phyloP scores from a whole-genome alignment of 495 filamentous ascomycete species.

The Symbiotaphrina buchneri region DNA sequence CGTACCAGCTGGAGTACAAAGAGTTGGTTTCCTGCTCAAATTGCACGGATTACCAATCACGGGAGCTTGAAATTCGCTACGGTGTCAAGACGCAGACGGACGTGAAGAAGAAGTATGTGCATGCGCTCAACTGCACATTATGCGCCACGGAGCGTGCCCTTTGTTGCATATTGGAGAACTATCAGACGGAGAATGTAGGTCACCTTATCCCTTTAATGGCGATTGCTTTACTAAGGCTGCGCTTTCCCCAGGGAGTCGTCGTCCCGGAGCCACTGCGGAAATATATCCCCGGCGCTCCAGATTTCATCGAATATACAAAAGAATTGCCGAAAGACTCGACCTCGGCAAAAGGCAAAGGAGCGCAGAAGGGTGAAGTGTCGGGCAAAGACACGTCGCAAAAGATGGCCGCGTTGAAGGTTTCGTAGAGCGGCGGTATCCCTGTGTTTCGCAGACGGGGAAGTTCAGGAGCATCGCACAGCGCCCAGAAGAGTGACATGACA shows the following conservation, averaged over 20 bases:
- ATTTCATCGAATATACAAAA: constrained; percentile 73
- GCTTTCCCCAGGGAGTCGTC: constrained; percentile 37
- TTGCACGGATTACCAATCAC: constrained; percentile 86
- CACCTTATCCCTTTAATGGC: neutral
- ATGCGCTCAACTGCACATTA: constrained; percentile 78
- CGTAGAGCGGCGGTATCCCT: neutral
- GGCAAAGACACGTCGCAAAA: neutral
- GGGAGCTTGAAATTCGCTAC: constrained; percentile 70
- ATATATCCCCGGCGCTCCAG: constrained; percentile 75
- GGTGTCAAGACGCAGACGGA: constrained; percentile 62
- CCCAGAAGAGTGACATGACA: too few relatives aligned
- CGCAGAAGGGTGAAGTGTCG: constrained; percentile 1
- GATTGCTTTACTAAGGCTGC: constrained; percentile 1
- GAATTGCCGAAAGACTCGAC: constrained; percentile 59
- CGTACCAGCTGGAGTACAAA: constrained; percentile 91
- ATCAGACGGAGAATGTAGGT: constrained; percentile 65
- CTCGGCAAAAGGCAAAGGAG: constrained; percentile 28
- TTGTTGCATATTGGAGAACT: constrained; percentile 93
- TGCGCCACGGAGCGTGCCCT: constrained; percentile 85
- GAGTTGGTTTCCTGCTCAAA: constrained; percentile 91
- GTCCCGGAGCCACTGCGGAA: constrained; percentile 76
- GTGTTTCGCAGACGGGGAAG: too few relatives aligned
- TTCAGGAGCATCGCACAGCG: too few relatives aligned
- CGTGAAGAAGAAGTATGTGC: constrained; percentile 75
- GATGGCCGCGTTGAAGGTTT: neutral